Conservation (phyloP, 2,329 filamentous ascomycete genomes). For the Macrophomina phaseolina region DNA sequence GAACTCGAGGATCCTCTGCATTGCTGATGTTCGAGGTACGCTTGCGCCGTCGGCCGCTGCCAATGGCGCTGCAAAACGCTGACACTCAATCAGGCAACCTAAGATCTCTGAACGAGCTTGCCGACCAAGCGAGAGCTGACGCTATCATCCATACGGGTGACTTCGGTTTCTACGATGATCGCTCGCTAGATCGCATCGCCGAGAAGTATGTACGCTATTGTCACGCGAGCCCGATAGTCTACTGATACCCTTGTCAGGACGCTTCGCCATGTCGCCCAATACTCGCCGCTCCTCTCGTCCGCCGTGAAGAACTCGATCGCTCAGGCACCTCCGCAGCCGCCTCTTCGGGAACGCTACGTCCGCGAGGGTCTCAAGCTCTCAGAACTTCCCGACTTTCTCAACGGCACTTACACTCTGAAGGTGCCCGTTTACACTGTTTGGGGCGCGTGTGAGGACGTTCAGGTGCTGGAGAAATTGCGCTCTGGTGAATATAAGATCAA, state of each 20-base stretch:
- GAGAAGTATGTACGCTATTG: slow-evolving; percentile 75
- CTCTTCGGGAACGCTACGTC: slow-evolving; percentile 82
- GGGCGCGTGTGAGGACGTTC: slow-evolving; percentile 98
- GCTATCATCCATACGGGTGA: slow-evolving; percentile 99
- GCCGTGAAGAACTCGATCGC: slow-evolving; percentile 70
- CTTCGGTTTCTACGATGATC: slow-evolving; percentile 98
- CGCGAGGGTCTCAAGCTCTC: slow-evolving; percentile 87
- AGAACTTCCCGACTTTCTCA: slow-evolving; percentile 86
- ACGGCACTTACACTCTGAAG: slow-evolving; percentile 86
- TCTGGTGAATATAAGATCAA: slow-evolving; percentile 97
- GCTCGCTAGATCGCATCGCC: slow-evolving; percentile 93
- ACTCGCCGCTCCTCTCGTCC: slow-evolving; percentile 91
- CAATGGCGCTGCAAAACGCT: slow-evolving; percentile 14
- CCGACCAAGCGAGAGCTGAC: slow-evolving; percentile 91
- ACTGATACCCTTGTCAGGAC: slow-evolving; percentile 64
- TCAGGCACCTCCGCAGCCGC: slow-evolving; percentile 67
- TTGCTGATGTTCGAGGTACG: slow-evolving; percentile 59
- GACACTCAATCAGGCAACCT: slow-evolving; percentile 73
- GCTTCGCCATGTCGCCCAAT: slow-evolving; percentile 96
- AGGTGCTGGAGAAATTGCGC: slow-evolving; percentile 95
- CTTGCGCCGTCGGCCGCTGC: neutral
- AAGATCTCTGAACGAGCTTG: slow-evolving; percentile 92
- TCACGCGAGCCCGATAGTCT: slow-evolving; percentile 30
- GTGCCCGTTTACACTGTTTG: slow-evolving; percentile 98
- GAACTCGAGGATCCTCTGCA: slow-evolving; percentile 56